phyloP scores from a whole-genome alignment of 139 green algal species.

The Chlorella vulgaris region DNA sequence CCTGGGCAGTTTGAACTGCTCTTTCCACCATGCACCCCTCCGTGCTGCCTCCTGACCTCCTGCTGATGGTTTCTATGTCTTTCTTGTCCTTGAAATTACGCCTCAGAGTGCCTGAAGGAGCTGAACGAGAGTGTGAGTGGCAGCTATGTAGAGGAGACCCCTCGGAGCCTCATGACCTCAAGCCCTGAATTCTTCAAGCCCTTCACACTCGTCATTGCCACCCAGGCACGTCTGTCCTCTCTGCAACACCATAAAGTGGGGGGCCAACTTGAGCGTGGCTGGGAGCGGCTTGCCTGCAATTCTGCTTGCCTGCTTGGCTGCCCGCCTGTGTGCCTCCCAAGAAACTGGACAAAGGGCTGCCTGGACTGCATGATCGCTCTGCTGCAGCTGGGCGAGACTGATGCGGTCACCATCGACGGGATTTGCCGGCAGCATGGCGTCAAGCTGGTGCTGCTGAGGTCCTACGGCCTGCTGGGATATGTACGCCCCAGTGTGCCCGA shows the following conservation, averaged over 20 bases:
- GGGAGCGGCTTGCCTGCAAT: too few species aligned
- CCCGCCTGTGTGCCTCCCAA: too few species aligned
- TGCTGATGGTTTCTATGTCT: too few species aligned
- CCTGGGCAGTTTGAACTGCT: too few species aligned
- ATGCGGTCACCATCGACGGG: conserved; percentile 71
- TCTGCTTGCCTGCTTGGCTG: too few species aligned
- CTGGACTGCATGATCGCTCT: too few species aligned
- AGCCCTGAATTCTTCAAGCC: conserved; percentile 87
- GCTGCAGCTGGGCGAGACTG: conserved; percentile 73
- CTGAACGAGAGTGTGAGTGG: conserved; percentile 88
- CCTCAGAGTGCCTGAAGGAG: conserved; percentile 79
- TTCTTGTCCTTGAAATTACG: too few species aligned
- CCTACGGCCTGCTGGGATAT: conserved; percentile 86
- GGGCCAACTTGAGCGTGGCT: too few species aligned
- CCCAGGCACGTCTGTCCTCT: conserved; percentile 84
- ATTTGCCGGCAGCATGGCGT: conserved; percentile 68
- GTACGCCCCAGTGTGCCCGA: conserved; percentile 76
- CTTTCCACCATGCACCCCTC: not conserved
- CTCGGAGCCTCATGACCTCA: conserved; percentile 69
- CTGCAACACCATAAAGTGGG: too few species aligned
- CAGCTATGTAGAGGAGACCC: conserved; percentile 82
- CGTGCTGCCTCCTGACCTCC: not conserved
- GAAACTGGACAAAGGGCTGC: too few species aligned
- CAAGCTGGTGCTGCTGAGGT: conserved; percentile 74
- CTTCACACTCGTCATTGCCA: conserved; percentile 92